Evolutionary conservation across 164 flowering plant species (phyloP).

Genomic region (Protea cynaroides): DNA sequence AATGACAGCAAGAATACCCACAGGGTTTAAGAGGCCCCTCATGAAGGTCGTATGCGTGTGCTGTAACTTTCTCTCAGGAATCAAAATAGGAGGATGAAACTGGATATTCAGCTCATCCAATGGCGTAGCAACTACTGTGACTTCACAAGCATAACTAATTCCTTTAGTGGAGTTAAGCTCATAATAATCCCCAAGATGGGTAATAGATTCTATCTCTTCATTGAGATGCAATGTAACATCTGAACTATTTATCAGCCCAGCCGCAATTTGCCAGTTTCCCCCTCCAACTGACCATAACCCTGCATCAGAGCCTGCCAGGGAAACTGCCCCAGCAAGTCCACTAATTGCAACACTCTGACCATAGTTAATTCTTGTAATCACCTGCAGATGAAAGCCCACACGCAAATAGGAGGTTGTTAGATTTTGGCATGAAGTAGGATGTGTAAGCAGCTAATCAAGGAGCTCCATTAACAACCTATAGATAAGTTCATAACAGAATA

Average conservation of each 20-base stretch:
- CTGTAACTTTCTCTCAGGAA: slow-evolving; percentile 71
- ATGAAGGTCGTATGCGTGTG: slow-evolving; percentile 90
- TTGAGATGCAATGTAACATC: slow-evolving; percentile 65
- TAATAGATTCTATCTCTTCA: slow-evolving; percentile 70
- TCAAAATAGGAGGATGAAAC: slow-evolving; percentile 55
- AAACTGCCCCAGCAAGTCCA: slow-evolving; percentile 96
- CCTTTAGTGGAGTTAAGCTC: slow-evolving; percentile 75
- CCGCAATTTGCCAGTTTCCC: slow-evolving; percentile 93
- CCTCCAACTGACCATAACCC: slow-evolving; percentile 88
- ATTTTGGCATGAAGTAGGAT: background rate
- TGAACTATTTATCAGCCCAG: slow-evolving; percentile 66
- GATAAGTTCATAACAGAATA: background rate
- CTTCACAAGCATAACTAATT: slow-evolving; percentile 63
- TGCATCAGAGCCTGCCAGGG: slow-evolving; percentile 87
- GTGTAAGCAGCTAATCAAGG: background rate
- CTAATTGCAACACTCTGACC: slow-evolving; percentile 88
- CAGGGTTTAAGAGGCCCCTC: slow-evolving; percentile 80
- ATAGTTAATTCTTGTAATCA: slow-evolving; percentile 91
- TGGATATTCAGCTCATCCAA: slow-evolving; percentile 70
- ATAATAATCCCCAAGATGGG: slow-evolving; percentile 47
- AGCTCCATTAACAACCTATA: background rate
- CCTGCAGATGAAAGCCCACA: slow-evolving; percentile 36
- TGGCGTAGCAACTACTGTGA: slow-evolving; percentile 79
- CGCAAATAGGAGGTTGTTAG: background rate
- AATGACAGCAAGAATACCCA: slow-evolving; percentile 25